Percentiles rank a stretch among this genome's conserved stretches.
Evolutionary conservation across 1,284 basidiomycete species (phyloP).

Genomic region (Paramarasmius palmivorus): DNA sequence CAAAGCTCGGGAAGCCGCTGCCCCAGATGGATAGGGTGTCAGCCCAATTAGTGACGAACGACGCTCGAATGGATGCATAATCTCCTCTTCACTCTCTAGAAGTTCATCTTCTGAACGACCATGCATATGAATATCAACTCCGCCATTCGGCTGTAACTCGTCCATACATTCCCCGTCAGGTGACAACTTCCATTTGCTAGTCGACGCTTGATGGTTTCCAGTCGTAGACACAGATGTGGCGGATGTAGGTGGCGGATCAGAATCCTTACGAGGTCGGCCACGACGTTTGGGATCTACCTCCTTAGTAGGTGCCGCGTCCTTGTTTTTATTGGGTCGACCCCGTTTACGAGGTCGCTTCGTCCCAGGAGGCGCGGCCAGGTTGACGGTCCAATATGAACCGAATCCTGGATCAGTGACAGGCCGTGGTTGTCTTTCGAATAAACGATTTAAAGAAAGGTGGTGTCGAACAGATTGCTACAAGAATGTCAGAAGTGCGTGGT

Average conservation of each 20-base stretch:
- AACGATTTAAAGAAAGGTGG: conserved; percentile 74
- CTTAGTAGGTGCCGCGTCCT: conserved; percentile 23
- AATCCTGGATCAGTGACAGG: conserved; percentile 81
- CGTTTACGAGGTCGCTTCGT: conserved; percentile 81
- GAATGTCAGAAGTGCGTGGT: not conserved
- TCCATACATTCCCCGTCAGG: not conserved
- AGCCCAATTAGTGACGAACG: conserved; percentile 31
- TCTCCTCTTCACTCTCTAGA: conserved; percentile 66
- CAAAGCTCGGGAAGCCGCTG: conserved; percentile 17
- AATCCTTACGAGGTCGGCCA: conserved; percentile 47
- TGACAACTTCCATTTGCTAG: not conserved
- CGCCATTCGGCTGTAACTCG: conserved; percentile 16
- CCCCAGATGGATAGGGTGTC: conserved; percentile 25
- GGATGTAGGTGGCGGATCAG: conserved; percentile 3
- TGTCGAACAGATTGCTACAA: conserved; percentile 81
- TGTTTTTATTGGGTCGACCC: conserved; percentile 58
- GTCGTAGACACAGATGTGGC: conserved; percentile 6
- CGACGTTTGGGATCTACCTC: conserved; percentile 33
- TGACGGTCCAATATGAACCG: conserved; percentile 84
- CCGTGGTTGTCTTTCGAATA: conserved; percentile 76
- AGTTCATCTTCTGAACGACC: conserved; percentile 45
- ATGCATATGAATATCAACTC: conserved; percentile 29
- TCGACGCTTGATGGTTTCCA: conserved; percentile 6
- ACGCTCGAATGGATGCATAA: conserved; percentile 44
- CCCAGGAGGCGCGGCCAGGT: conserved; percentile 74